Evolutionary conservation across 495 filamentous ascomycete genomes (phyloP).

Genomic region (Bombardia bombarda): DNA sequence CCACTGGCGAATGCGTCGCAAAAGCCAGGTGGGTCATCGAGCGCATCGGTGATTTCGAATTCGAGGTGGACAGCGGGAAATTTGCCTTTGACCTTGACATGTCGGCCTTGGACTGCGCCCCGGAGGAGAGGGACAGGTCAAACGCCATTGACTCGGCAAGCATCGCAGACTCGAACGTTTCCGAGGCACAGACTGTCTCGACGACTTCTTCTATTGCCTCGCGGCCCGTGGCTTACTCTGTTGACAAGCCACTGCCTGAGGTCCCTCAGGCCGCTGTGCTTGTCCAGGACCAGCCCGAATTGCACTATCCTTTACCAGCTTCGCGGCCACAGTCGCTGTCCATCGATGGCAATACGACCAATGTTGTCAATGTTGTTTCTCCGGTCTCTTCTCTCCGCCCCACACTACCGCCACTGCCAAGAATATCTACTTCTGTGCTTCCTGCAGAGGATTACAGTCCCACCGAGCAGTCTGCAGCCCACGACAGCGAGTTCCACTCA

Average conservation of each 20-base stretch:
- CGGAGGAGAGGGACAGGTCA: constrained; percentile 11
- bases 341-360: too few relatives aligned
- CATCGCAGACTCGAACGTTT: constrained; percentile 30
- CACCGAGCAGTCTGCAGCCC: constrained; percentile 29
- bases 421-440: constrained; percentile 38
- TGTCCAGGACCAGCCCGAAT: constrained; percentile 13
- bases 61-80: constrained; percentile 45
- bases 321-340: constrained; percentile 33
- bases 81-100: constrained; percentile 44
- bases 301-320: constrained; percentile 24
- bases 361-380: constrained; percentile 26
- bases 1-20: constrained; percentile 82
- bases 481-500: constrained; percentile 40
- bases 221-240: constrained; percentile 25
- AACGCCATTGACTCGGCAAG: constrained; percentile 21
- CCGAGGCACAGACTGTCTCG: constrained; percentile 22
- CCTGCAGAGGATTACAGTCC: constrained; percentile 39
- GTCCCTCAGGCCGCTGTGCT: constrained; percentile 25
- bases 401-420: constrained; percentile 36
- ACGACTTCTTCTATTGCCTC: constrained; percentile 17
- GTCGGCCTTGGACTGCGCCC: constrained; percentile 26
- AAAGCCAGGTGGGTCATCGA: constrained; percentile 82
- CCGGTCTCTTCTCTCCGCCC: constrained; percentile 35
- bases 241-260: constrained; percentile 37
- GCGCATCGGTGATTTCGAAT: constrained; percentile 88